Percentiles rank a stretch among this genome's conserved stretches.
These are phyloP conservation scores for Monosporascus sp. DNA, from an alignment of 2,329 filamentous ascomycete species.

Conservation along the genomic window DNA sequence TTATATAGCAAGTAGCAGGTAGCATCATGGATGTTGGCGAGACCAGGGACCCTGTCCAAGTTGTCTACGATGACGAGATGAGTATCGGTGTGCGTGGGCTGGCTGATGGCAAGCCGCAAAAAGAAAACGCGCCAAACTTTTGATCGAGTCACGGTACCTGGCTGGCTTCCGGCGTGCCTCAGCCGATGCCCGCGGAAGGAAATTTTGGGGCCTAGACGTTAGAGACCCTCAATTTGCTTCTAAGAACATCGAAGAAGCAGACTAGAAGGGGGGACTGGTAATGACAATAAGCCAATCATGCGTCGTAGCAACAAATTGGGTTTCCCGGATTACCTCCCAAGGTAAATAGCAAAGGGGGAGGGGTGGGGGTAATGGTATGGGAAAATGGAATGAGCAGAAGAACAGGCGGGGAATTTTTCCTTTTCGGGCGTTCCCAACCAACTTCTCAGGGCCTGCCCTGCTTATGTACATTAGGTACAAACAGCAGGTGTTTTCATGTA, in stretches of 20 bases:
- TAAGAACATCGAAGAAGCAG: neutral
- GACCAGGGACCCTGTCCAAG: neutral
- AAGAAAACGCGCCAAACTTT: neutral
- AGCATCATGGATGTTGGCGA: neutral
- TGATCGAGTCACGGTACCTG: no score
- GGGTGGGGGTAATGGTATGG: neutral
- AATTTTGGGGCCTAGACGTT: neutral
- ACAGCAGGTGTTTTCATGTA: neutral
- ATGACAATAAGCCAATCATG: neutral
- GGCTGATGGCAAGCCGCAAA: neutral
- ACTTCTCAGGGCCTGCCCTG: no score
- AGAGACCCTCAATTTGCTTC: neutral
- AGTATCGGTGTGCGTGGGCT: neutral
- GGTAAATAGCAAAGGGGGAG: neutral
- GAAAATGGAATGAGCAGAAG: neutral
- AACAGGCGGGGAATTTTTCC: neutral
- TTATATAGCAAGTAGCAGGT: neutral
- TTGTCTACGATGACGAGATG: neutral
- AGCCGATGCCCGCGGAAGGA: neutral
- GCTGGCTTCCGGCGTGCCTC: no score
- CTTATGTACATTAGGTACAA: no score
- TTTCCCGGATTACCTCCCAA: neutral
- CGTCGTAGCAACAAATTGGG: neutral
- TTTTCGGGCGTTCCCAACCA: no score
- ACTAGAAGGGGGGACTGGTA: neutral